Conservation (phyloP, 1,139 yeast genomes). For the Scheffersomyces quercinus region DNA sequence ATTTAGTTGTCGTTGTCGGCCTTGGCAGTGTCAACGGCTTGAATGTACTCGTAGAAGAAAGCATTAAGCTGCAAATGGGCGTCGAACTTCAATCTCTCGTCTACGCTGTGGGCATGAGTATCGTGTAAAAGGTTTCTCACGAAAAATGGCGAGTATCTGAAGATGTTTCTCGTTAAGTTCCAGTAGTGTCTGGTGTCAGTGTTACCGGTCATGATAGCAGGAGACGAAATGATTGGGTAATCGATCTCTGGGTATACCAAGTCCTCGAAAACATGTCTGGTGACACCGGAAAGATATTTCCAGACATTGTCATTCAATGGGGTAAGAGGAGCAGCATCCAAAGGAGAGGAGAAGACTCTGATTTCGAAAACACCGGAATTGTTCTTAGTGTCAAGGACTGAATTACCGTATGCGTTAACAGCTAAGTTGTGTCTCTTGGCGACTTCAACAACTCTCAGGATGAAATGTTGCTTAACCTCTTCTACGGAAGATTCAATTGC, state of each 20-base stretch:
- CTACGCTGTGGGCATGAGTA: slow-evolving; percentile 39
- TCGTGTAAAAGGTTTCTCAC: slow-evolving; percentile 16
- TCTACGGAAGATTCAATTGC: slow-evolving; percentile 29
- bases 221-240: slow-evolving; percentile 56
- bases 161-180: slow-evolving; percentile 71
- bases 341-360: slow-evolving; percentile 11
- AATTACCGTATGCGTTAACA: slow-evolving; percentile 17
- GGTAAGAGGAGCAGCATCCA: slow-evolving; percentile 39
- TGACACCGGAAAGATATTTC: slow-evolving; percentile 42
- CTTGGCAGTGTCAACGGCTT: slow-evolving; percentile 17
- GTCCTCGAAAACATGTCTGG: slow-evolving; percentile 47
- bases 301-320: slow-evolving; percentile 41
- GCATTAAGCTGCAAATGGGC: slow-evolving; percentile 44
- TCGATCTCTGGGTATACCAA: slow-evolving; percentile 34
- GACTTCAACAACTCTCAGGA: slow-evolving; percentile 22
- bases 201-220: slow-evolving; percentile 73
- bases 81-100: slow-evolving; percentile 37
- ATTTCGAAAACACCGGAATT: slow-evolving; percentile 28
- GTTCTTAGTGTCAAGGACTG: slow-evolving; percentile 16
- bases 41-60: slow-evolving; percentile 40
- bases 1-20: slow-evolving; percentile 10
- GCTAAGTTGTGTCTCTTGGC: slow-evolving; percentile 24
- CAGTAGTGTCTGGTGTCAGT: slow-evolving; percentile 85
- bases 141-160: slow-evolving; percentile 57
- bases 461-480: slow-evolving; percentile 21